These are phyloP conservation scores for Parafenestella ontariensis DNA, from an alignment of 2,329 filamentous ascomycete genomes.

Conservation along the genomic window DNA sequence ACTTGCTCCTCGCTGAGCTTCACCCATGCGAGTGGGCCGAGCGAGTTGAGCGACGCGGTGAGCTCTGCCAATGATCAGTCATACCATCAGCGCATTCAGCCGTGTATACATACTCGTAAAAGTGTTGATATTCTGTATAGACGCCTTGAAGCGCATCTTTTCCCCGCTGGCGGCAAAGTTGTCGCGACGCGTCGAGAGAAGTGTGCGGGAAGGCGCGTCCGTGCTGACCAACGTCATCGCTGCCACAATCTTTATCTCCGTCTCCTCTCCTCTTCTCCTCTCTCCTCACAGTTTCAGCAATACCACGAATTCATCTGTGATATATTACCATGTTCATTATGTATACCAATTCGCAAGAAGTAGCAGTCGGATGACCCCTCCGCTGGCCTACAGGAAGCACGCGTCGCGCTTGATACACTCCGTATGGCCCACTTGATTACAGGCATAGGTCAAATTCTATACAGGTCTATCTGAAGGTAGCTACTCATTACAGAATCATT, in stretches of 20 bases:
- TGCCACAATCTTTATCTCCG: background rate
- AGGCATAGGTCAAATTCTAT: too few species aligned
- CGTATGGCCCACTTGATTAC: too few species aligned
- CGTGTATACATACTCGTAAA: constrained; percentile 57
- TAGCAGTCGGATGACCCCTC: background rate
- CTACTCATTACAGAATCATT: background rate
- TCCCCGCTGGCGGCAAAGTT: constrained; percentile 22
- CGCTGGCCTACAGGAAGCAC: too few species aligned
- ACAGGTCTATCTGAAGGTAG: background rate
- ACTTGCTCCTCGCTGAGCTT: constrained; percentile 85
- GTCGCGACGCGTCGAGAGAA: constrained; percentile 25
- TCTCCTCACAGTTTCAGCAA: too few species aligned
- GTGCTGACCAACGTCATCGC: constrained; percentile 14
- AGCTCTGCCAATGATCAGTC: constrained; percentile 56
- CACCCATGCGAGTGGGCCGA: constrained; percentile 88
- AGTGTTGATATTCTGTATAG: constrained; percentile 59
- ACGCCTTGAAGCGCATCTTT: constrained; percentile 61
- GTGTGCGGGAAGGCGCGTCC: constrained; percentile 11
- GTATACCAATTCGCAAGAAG: too few species aligned
- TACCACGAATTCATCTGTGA: too few species aligned
- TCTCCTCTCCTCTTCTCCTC: too few species aligned
- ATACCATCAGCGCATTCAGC: accelerated
- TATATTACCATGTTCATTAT: too few species aligned
- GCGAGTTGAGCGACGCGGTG: constrained; percentile 66
- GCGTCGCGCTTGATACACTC: background rate